These are phyloP conservation scores for Botrytis paeoniae DNA, from an alignment of 2,329 filamentous ascomycete genomes.

Conservation along the genomic window DNA sequence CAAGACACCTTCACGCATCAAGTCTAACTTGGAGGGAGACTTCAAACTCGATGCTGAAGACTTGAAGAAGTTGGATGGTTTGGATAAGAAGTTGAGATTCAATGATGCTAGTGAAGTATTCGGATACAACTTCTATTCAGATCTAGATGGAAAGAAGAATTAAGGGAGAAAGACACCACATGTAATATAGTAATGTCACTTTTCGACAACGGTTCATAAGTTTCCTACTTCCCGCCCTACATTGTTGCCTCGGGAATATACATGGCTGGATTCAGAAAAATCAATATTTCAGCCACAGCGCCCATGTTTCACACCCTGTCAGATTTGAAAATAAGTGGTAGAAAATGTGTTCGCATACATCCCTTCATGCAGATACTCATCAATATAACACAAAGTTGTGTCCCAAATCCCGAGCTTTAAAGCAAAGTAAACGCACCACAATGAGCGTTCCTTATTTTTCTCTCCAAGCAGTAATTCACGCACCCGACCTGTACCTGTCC, in stretches of 20 bases:
- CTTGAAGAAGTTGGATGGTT: conserved; percentile 46
- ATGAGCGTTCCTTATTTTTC: not conserved
- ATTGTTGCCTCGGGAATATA: not conserved
- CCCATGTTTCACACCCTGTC: not conserved
- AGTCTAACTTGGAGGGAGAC: conserved; percentile 61
- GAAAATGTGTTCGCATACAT: not conserved
- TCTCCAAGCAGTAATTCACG: not conserved
- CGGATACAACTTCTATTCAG: conserved; percentile 55
- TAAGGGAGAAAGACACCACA: not conserved
- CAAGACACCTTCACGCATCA: conserved; percentile 55
- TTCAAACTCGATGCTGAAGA: conserved; percentile 59
- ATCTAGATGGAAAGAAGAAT: conserved; percentile 54
- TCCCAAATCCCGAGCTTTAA: not conserved
- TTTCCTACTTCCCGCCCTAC: not conserved
- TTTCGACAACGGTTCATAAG: not conserved
- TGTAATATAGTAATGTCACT: not conserved
- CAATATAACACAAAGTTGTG: not conserved
- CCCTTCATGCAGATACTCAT: not conserved
- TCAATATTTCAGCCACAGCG: conserved; percentile 2
- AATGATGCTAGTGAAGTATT: conserved; percentile 57
- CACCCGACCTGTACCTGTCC: not conserved
- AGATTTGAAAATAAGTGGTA: not conserved
- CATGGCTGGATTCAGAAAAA: not conserved
- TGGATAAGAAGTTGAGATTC: conserved; percentile 61
- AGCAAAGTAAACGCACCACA: not conserved